A percentile compares a stretch with the other conserved stretches of the same genome.
phyloP scores from a whole-genome alignment of 2,329 filamentous ascomycete species.

The Claviceps sorghi region DNA sequence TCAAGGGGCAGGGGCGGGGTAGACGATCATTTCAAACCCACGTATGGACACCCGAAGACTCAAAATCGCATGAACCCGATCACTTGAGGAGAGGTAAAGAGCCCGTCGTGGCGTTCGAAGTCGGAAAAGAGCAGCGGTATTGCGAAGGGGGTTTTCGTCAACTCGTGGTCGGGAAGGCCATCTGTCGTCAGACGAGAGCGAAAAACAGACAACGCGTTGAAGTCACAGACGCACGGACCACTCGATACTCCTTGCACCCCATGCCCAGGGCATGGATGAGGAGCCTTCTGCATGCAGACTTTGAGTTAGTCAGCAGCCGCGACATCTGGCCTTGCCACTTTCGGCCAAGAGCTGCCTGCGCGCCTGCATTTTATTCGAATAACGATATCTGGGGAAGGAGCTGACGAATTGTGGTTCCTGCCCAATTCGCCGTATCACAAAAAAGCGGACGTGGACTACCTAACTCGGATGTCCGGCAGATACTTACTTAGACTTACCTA shows the following conservation, averaged over 20 bases:
- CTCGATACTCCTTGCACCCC: not conserved
- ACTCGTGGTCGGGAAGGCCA: conserved; percentile 20
- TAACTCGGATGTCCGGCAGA: no score
- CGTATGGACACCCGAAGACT: conserved; percentile 5
- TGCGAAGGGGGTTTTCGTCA: conserved; percentile 14
- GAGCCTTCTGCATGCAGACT: not conserved
- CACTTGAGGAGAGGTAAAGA: conserved; percentile 9
- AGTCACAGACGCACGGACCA: conserved; percentile 15
- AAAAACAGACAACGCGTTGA: conserved; percentile 29
- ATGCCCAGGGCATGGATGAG: not conserved
- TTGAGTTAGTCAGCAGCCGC: conserved; percentile 6
- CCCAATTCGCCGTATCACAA: not conserved
- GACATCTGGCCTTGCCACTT: not conserved
- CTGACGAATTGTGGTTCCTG: conserved; percentile 2
- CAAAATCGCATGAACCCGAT: conserved; percentile 9
- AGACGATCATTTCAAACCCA: conserved; percentile 11
- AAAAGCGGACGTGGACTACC: no score
- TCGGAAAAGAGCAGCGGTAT: conserved; percentile 10
- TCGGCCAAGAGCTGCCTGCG: not conserved
- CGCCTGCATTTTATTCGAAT: not conserved
- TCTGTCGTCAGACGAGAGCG: conserved; percentile 11
- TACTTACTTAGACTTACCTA: no score
- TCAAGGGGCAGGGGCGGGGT: conserved; percentile 15
- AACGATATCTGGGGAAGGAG: conserved; percentile 3
- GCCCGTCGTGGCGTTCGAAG: conserved; percentile 13